Percentiles rank a stretch among this genome's conserved stretches.
Evolutionary conservation across 805 yeast genomes (phyloP).

Genomic region (Kodamaea fukazawae): DNA sequence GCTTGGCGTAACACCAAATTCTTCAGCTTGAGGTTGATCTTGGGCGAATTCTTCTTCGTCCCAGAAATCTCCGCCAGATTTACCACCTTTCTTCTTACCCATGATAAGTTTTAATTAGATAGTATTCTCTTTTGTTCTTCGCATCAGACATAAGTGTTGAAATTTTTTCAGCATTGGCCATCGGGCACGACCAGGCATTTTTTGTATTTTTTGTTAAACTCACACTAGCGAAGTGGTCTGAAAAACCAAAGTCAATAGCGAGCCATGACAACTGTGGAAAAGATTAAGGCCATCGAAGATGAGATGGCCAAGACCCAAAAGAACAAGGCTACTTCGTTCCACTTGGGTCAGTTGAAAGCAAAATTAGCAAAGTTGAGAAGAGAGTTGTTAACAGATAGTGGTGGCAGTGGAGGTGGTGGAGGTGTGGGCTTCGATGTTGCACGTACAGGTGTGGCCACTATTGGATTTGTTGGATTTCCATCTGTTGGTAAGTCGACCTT

Average conservation of each 20-base stretch:
- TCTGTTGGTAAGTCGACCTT: slow-evolving; percentile 91
- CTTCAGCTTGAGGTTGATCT: slow-evolving; percentile 38
- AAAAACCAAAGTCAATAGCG: slow-evolving; percentile 2
- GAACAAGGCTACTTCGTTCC: slow-evolving; percentile 96
- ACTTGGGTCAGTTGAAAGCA: slow-evolving; percentile 95
- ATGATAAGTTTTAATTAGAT: slow-evolving; percentile 19
- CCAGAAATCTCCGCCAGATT: slow-evolving; percentile 74
- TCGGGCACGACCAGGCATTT: slow-evolving; percentile 16
- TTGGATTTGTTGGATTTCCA: slow-evolving; percentile 98
- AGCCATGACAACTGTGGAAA: slow-evolving; percentile 47
- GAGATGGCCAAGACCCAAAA: slow-evolving; percentile 98
- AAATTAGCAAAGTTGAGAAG: slow-evolving; percentile 92
- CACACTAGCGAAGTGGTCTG: neutral
- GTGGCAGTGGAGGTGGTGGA: slow-evolving; percentile 77
- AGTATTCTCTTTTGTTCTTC: slow-evolving; percentile 1
- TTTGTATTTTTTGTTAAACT: slow-evolving; percentile 2
- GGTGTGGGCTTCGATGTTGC: slow-evolving; percentile 98
- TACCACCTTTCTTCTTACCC: slow-evolving; percentile 57
- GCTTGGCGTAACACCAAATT: slow-evolving; percentile 29
- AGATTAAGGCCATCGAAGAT: slow-evolving; percentile 86
- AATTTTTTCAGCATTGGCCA: slow-evolving; percentile 17
- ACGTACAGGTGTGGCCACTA: slow-evolving; percentile 96
- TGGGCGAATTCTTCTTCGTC: slow-evolving; percentile 64
- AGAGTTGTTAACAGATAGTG: slow-evolving; percentile 70
- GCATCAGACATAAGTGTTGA: slow-evolving; percentile 7